phyloP scores from a whole-genome alignment of 1,139 yeast species.

The Candida pseudoviswanathii region DNA sequence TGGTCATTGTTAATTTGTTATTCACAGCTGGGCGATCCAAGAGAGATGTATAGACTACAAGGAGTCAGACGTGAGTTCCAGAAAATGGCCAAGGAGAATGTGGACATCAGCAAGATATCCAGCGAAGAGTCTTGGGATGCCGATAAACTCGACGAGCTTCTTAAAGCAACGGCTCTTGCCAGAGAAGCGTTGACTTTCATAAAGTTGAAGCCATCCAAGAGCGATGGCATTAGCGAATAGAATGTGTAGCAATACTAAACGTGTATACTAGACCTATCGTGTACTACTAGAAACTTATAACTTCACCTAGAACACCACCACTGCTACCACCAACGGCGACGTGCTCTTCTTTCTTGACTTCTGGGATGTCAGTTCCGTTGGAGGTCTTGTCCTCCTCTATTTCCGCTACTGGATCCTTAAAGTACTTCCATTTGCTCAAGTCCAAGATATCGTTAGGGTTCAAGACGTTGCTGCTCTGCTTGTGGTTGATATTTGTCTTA shows the following conservation, averaged over 20 bases:
- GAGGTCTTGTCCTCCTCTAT: too few species aligned
- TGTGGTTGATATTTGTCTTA: constrained; percentile 27
- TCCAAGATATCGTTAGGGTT: constrained; percentile 31
- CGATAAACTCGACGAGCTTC: constrained; percentile 44
- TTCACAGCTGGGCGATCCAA: constrained; percentile 66
- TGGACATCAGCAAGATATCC: constrained; percentile 40
- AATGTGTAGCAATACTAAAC: background rate
- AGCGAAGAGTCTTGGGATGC: constrained; percentile 55
- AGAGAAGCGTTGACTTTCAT: constrained; percentile 60
- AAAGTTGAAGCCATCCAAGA: constrained; percentile 34
- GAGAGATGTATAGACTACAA: constrained; percentile 53
- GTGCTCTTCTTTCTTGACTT: constrained; percentile 1
- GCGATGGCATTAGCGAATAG: constrained; percentile 1
- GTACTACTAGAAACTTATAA: constrained; percentile 10
- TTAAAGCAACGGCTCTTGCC: constrained; percentile 47
- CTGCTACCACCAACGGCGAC: too few species aligned
- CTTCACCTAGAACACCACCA: constrained; percentile 10
- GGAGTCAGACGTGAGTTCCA: constrained; percentile 27
- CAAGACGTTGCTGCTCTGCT: constrained; percentile 16
- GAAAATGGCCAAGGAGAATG: constrained; percentile 35
- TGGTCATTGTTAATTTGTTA: constrained; percentile 62
- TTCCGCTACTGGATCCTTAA: background rate
- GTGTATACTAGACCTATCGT: constrained; percentile 4
- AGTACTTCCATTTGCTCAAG: constrained; percentile 32
- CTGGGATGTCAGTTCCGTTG: too few species aligned